Conservation (phyloP, 805 yeast genomes). For the Osmozyma mogii region DNA sequence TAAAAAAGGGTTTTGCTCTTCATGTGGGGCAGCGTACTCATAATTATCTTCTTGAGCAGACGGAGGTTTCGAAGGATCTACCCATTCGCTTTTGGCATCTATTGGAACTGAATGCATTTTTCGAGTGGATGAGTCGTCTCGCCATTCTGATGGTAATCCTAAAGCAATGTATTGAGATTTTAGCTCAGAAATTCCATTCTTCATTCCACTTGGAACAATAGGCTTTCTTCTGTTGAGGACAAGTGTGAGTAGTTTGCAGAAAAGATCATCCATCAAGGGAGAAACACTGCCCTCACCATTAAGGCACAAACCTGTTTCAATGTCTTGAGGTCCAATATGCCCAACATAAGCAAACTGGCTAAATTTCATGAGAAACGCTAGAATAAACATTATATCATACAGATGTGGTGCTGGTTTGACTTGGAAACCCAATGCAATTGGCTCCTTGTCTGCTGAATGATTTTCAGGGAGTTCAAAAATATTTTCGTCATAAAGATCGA, state of each 20-base stretch:
- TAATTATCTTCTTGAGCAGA: slow-evolving; percentile 8
- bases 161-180: slow-evolving; percentile 17
- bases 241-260: slow-evolving; percentile 23
- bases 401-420: slow-evolving; percentile 14
- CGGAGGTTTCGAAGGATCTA: slow-evolving; percentile 19
- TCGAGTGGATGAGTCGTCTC: slow-evolving; percentile 11
- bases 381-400: slow-evolving; percentile 23
- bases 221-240: slow-evolving; percentile 31
- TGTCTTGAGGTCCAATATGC: slow-evolving; percentile 29
- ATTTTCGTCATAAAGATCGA: slow-evolving; percentile 32
- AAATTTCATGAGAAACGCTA: slow-evolving; percentile 27
- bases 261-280: slow-evolving; percentile 24
- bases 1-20: slow-evolving; percentile 13
- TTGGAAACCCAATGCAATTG: slow-evolving; percentile 30
- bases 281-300: slow-evolving; percentile 13
- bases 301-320: slow-evolving; percentile 29
- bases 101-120: slow-evolving; percentile 2
- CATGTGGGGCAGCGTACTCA: slow-evolving; percentile 10
- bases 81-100: slow-evolving; percentile 9
- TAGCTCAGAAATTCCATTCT: slow-evolving; percentile 27
- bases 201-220: slow-evolving; percentile 16
- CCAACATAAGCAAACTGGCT: slow-evolving; percentile 15
- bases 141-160: slow-evolving; percentile 37
- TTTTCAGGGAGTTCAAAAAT: slow-evolving; percentile 13
- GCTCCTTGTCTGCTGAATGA: slow-evolving; percentile 15